Evolutionary conservation across 2,329 filamentous ascomycete genomes (phyloP).

Genomic region (Fusarium haematococcum): DNA sequence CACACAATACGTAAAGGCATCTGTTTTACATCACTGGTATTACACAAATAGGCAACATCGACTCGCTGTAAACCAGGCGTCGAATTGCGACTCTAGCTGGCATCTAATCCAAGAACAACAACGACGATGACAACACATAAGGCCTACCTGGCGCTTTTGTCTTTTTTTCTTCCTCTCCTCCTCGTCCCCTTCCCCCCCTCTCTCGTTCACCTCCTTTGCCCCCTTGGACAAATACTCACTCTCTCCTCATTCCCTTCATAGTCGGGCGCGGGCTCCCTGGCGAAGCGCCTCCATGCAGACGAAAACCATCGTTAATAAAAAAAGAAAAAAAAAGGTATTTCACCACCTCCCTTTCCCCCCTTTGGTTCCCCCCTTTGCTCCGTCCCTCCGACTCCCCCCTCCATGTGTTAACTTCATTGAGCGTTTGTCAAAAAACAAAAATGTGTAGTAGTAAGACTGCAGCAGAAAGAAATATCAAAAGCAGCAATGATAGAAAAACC

Average conservation of each 20-base stretch:
- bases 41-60: slow-evolving; percentile 24
- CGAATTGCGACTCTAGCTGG: slow-evolving; percentile 43
- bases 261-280: slow-evolving; percentile 5
- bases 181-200: neutral
- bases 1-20: neutral
- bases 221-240: neutral
- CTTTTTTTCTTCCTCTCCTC: slow-evolving; percentile 12
- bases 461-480: slow-evolving; percentile 10
- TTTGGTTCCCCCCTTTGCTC: neutral
- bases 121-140: slow-evolving; percentile 13
- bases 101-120: slow-evolving; percentile 41
- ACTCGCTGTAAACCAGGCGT: slow-evolving; percentile 34
- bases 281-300: neutral
- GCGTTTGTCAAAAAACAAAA: slow-evolving; percentile 9
- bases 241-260: neutral
- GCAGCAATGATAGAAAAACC: neutral
- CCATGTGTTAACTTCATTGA: slow-evolving; percentile 5
- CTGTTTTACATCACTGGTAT: slow-evolving; percentile 15
- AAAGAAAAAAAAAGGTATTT: slow-evolving; percentile 17
- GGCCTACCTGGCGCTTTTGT: slow-evolving; percentile 22
- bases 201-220: neutral
- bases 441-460: slow-evolving; percentile 26
- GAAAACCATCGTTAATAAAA: slow-evolving; percentile 10
- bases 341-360: slow-evolving; percentile 4
- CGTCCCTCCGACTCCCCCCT: neutral